These are phyloP conservation scores for Erythrophleum ivorense DNA, from an alignment of 331 rosid species.

Conservation along the genomic window DNA sequence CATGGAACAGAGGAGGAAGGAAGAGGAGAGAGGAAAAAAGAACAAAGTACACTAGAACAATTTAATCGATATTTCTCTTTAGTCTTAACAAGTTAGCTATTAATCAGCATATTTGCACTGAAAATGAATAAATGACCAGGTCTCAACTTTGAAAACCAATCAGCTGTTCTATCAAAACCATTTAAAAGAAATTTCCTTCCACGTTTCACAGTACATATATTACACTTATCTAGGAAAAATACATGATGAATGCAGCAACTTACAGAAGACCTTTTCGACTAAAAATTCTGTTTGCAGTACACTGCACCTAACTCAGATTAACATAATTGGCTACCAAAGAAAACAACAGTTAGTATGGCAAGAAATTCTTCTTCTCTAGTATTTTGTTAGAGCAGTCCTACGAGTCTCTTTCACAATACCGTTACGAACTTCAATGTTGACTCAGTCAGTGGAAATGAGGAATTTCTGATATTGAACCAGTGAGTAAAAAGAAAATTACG, in stretches of 20 bases:
- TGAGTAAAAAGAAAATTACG: not conserved
- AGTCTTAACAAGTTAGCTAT: not conserved
- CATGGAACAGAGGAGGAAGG: not conserved
- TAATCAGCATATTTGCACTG: not conserved
- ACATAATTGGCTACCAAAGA: not conserved
- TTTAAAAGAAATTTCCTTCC: not conserved
- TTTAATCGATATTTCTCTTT: not conserved
- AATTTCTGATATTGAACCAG: not conserved
- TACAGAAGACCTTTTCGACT: not conserved
- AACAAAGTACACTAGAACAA: not conserved
- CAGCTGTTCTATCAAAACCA: not conserved
- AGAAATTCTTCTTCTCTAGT: not conserved
- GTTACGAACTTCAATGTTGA: not conserved
- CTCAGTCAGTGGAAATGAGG: not conserved
- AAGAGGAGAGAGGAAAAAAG: not conserved
- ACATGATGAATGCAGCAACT: not conserved
- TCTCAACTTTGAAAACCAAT: not conserved
- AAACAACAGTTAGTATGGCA: not conserved
- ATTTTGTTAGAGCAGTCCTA: not conserved
- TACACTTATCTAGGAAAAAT: not conserved
- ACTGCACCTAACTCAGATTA: constrained; percentile 8
- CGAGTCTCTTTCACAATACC: not conserved
- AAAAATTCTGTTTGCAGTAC: not conserved
- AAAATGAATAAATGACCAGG: not conserved
- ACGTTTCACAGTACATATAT: not conserved